These are phyloP conservation scores for Pelargonium cotyledonis DNA, from an alignment of 441 rosid genomes.

Conservation along the genomic window DNA sequence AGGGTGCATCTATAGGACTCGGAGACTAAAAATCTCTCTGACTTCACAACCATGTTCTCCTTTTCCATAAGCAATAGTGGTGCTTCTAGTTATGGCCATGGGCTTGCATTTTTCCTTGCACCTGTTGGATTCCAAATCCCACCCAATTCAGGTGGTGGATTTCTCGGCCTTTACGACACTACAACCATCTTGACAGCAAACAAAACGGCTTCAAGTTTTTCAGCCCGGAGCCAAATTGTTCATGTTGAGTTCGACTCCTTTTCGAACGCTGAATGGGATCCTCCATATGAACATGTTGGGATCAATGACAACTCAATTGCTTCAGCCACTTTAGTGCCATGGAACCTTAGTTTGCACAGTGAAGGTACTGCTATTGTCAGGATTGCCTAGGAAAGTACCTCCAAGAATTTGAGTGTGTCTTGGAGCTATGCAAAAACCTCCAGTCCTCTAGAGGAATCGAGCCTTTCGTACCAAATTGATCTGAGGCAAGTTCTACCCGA, in stretches of 20 bases:
- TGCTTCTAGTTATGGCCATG: constrained; percentile 20
- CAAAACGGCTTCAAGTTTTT: too few relatives aligned
- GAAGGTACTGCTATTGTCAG: constrained; percentile 23
- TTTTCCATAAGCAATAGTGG: constrained; percentile 28
- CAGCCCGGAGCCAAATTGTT: constrained; percentile 27
- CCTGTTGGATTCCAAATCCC: constrained; percentile 38
- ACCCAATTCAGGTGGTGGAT: constrained; percentile 42
- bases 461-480: constrained; percentile 27
- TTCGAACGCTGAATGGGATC: constrained; percentile 44
- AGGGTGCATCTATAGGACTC: constrained; percentile 15
- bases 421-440: constrained; percentile 26
- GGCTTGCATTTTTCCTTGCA: constrained; percentile 46
- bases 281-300: constrained; percentile 33
- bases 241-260: constrained; percentile 43
- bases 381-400: constrained; percentile 26
- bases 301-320: constrained; percentile 32
- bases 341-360: constrained; percentile 32
- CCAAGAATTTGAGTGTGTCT: constrained; percentile 24
- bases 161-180: constrained; percentile 38
- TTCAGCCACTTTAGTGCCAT: constrained; percentile 23
- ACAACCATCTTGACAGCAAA: too few relatives aligned
- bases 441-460: constrained; percentile 20
- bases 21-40: constrained; percentile 24
- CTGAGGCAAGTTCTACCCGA: constrained; percentile 31
- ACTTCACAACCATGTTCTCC: constrained; percentile 40